Base-by-base conservation (phyloP, 164 flowering plant genomes). In the Berberis vulgaris region DNA sequence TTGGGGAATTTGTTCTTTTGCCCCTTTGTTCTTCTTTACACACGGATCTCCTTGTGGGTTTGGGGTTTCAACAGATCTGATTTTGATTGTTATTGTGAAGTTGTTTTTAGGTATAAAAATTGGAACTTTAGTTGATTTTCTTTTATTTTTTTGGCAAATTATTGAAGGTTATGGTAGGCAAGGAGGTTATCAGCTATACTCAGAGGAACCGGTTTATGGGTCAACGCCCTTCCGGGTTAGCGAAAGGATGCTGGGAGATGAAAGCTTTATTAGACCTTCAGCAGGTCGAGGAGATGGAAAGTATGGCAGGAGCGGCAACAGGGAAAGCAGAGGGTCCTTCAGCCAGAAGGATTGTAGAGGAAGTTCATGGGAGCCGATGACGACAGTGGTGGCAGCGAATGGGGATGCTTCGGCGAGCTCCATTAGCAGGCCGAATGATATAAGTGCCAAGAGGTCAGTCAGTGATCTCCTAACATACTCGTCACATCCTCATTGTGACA, bases 91-190 rank as follows among this genome's bases (percentile, higher is more conserved):
- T 4, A n/a, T 56, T 56, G 40, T 6, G 6, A 9, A 7, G 26
- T 26, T 13, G 43, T 38, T 56, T 56, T 13, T 56, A 41, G 43
- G 26, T 26, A 26, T 26, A 38, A 6, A 13, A 56, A 75, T 78
- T 66, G 66, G 70, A 26, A 26, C 26, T 64, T 43, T 52, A 38
- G 0, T 60, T 73, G 60, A 41, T 43, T 65, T 70, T 65, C 60
- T 73, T 40, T 38, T 2, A 56, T 56, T 56, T 38, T 1, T 56
- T 38, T 26, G 9, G 8, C 26, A 8, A 56, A 56, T 3, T 26
- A 26, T 26, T 84, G 84, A 78, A 93, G 98, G 91, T 76, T 82
- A 85, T 79, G 81, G 83, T 76, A 86, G 80, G 92, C 97, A 90
- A 76, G 90, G 95, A 58, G 87, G 81, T 68, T 26, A 26, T 26